These are phyloP conservation scores for Fusarium sp. DNA, from an alignment of 2,329 filamentous ascomycete genomes.

Conservation along the genomic window DNA sequence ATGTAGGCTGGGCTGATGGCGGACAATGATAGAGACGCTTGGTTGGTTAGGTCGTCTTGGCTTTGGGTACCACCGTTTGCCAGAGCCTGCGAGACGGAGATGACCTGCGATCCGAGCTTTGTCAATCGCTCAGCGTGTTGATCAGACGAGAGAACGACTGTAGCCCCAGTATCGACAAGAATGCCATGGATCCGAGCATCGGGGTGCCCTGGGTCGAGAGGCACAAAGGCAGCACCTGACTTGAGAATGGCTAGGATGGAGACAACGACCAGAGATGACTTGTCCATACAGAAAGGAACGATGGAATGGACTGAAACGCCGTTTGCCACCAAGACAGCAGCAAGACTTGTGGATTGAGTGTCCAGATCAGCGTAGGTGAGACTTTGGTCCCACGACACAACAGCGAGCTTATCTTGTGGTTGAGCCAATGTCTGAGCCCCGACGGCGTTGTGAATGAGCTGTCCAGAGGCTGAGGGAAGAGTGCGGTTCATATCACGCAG, in stretches of 20 bases:
- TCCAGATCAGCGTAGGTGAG: constrained; percentile 53
- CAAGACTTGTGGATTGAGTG: not conserved
- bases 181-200: constrained; percentile 10
- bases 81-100: not conserved
- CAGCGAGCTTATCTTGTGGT: constrained; percentile 1
- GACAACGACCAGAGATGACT: constrained; percentile 4
- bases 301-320: not conserved
- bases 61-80: not conserved
- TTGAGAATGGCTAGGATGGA: constrained; percentile 20
- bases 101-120: not conserved
- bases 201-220: not conserved
- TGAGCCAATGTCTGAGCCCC: not conserved
- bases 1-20: not conserved
- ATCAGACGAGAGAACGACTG: not conserved
- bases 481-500: not conserved
- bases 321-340: not conserved
- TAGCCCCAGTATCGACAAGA: not conserved
- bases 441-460: constrained; percentile 10
- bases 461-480: accelerated
- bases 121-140: constrained; percentile 21
- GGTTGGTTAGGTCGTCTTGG: not conserved
- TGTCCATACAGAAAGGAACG: constrained; percentile 25
- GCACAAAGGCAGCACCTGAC: constrained; percentile 8
- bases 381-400: constrained; percentile 53
- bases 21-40: not conserved